Evolutionary conservation across 129 eudicot genomes (phyloP).

Genomic region (Saposhnikovia divaricata): DNA sequence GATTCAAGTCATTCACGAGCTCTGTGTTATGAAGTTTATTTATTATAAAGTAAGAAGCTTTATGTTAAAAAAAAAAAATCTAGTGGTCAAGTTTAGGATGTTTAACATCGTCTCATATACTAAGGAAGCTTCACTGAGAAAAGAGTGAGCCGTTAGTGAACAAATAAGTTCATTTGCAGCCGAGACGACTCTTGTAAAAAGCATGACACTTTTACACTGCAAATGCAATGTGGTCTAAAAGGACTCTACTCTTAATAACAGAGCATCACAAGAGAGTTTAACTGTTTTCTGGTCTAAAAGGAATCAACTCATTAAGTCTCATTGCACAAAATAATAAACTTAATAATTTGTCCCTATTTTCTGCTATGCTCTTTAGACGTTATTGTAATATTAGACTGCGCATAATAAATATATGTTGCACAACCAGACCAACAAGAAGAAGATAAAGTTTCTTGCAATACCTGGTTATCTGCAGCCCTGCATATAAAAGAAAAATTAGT

Average conservation of each 20-base stretch:
- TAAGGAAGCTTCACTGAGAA: neutral
- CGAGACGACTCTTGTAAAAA: neutral
- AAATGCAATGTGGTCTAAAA: too few species aligned
- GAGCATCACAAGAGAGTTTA: too few species aligned
- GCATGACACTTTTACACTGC: too few species aligned
- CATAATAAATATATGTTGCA: neutral
- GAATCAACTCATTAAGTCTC: neutral
- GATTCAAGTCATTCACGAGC: neutral
- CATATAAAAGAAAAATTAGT: slow-evolving; percentile 9
- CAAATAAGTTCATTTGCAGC: neutral
- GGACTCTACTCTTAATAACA: too few species aligned
- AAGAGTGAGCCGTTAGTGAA: neutral
- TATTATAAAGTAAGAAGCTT: neutral
- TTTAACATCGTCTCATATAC: neutral
- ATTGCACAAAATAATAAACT: neutral
- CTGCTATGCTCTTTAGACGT: neutral
- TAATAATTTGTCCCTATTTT: neutral
- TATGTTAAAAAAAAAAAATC: too few species aligned
- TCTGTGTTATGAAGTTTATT: neutral
- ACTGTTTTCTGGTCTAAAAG: neutral
- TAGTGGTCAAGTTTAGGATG: neutral
- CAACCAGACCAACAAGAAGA: slow-evolving; percentile 1
- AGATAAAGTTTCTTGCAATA: slow-evolving; percentile 49
- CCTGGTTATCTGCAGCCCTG: slow-evolving; percentile 96
- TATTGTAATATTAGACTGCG: neutral